These are phyloP conservation scores for Sugiyamaella americana DNA, from an alignment of 805 yeast genomes.

Conservation along the genomic window DNA sequence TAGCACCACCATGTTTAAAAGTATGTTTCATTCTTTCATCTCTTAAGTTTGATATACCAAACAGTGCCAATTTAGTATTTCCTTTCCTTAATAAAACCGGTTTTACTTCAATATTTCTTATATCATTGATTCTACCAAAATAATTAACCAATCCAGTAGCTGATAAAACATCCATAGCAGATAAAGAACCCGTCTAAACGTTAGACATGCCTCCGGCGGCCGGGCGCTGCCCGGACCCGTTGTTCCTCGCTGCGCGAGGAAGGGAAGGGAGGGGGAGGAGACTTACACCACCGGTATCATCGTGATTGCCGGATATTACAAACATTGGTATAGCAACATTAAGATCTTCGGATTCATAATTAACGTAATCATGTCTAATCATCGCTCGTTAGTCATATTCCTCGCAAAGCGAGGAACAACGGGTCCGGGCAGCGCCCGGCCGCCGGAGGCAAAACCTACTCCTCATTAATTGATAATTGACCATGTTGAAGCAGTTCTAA, in stretches of 20 bases:
- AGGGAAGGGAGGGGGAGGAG: too few species aligned
- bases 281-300: conserved; percentile 87
- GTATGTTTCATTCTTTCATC: conserved; percentile 84
- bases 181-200: conserved; percentile 44
- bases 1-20: conserved; percentile 73
- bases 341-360: conserved; percentile 85
- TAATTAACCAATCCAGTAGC: conserved; percentile 82
- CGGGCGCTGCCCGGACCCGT: too few species aligned
- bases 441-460: too few species aligned
- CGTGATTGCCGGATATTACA: conserved; percentile 94
- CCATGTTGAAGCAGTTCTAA: conserved; percentile 81
- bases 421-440: too few species aligned
- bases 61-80: conserved; percentile 69
- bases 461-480: conserved; percentile 48
- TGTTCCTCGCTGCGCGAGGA: too few species aligned
- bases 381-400: background rate
- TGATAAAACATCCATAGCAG: conserved; percentile 80
- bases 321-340: conserved; percentile 87
- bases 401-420: background rate
- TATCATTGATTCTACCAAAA: conserved; percentile 74
- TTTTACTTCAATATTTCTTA: conserved; percentile 63
- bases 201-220: too few species aligned
- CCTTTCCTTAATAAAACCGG: conserved; percentile 86
- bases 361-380: conserved; percentile 45
- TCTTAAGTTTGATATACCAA: conserved; percentile 81